Conservation (phyloP, 2,329 filamentous ascomycete species). For the Ceratocystis cubensis region DNA sequence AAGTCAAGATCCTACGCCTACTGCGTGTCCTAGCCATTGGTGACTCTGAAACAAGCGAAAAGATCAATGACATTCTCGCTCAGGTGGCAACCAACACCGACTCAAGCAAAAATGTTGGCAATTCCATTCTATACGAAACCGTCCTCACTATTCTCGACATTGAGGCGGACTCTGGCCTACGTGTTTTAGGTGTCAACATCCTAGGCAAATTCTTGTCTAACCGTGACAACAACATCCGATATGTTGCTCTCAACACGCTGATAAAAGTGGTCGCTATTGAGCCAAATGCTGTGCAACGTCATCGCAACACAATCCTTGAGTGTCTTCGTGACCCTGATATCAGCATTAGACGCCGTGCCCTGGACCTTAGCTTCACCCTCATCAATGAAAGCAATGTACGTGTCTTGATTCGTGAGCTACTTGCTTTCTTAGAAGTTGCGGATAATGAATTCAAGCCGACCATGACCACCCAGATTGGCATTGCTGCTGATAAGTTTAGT, state of each 20-base stretch:
- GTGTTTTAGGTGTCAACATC: constrained; percentile 94
- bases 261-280: constrained; percentile 98
- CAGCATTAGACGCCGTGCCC: constrained; percentile 86
- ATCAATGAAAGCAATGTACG: constrained; percentile 96
- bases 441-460: constrained; percentile 98
- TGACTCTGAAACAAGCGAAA: constrained; percentile 77
- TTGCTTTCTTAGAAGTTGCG: constrained; percentile 91
- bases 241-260: constrained; percentile 90
- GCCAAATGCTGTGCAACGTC: constrained; percentile 90
- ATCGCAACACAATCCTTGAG: constrained; percentile 94
- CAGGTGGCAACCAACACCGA: constrained; percentile 98
- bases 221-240: constrained; percentile 97
- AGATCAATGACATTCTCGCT: constrained; percentile 96
- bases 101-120: constrained; percentile 95
- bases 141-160: constrained; percentile 96
- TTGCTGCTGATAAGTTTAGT: constrained; percentile 88
- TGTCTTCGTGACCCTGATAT: constrained; percentile 95
- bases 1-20: constrained; percentile 87
- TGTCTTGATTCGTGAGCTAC: constrained; percentile 79
- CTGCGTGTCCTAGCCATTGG: constrained; percentile 77
- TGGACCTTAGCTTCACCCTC: constrained; percentile 93
- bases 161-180: constrained; percentile 86
- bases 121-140: constrained; percentile 94
- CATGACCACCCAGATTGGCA: constrained; percentile 96
- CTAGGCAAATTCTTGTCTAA: constrained; percentile 97